Base-by-base conservation (phyloP, 768 basidiomycete species). In the Mycena chlorophos region DNA sequence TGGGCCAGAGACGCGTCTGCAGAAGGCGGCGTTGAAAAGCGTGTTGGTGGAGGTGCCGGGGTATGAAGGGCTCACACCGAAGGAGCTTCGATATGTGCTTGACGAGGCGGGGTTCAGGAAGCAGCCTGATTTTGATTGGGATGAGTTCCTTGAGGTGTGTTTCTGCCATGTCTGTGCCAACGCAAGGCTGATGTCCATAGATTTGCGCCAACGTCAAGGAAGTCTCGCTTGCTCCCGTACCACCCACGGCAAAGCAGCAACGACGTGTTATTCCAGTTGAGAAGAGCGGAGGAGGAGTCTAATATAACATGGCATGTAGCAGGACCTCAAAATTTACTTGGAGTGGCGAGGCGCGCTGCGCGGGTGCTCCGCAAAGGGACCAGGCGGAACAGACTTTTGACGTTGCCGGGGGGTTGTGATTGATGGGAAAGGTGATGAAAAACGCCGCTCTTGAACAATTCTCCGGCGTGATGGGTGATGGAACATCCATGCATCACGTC, bases 141-240 rank as follows among this genome's bases (percentile, higher is more conserved):
- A 95, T 60, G 90, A 91, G 66, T 95, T 95, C 69, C 76, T 94
- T 47, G 92, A 95, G 83, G 91, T 91, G 60, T 14, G 85, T 72
- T 23, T 30, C n/a, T n/a, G n/a, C n/a, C n/a, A n/a, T n/a, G n/a
- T n/a, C n/a, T n/a, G n/a, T n/a, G n/a, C n/a, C n/a, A n/a, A n/a
- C n/a, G n/a, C n/a, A n/a, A n/a, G n/a, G n/a, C n/a, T n/a, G n/a
- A n/a, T n/a, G n/a, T n/a, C n/a, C 43, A 12, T 58, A 91, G 89
- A 80, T 91, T 31, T 91, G 88, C 65, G 88, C 84, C 2, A 83
- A 80, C 52, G 70, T 91, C 57, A 89, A 85, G 68, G 88, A 88
- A 60, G 80, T 86, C 64, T 80, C 68, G 68, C 81, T 78, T 51
- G 68, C 71, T 4, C 75, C 76, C 58, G 58, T 63, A 2, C 63